Evolutionary conservation across 2,329 filamentous ascomycete species (phyloP).

Genomic region (Lasiodiplodia theobromae): DNA sequence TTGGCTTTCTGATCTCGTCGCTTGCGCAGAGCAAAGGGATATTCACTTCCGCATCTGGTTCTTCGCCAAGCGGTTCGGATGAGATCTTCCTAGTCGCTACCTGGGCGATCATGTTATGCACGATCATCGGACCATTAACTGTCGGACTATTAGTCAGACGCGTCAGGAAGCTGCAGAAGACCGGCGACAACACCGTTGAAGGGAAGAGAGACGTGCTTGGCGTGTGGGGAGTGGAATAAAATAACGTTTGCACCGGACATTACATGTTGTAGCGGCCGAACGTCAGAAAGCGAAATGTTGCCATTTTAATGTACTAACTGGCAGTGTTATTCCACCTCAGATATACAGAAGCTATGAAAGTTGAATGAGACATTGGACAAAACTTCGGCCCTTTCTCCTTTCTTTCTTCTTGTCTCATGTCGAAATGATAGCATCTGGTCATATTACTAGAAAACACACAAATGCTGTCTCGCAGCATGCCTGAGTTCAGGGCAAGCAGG

Average conservation of each 20-base stretch:
- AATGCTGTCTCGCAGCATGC: neutral
- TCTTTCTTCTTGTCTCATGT: neutral
- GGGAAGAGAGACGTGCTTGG: slow-evolving; percentile 50
- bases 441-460: too few relatives aligned
- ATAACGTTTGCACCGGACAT: neutral
- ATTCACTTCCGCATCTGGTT: slow-evolving; percentile 44
- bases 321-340: neutral
- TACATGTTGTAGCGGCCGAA: neutral
- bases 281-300: neutral
- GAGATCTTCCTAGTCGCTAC: slow-evolving; percentile 62
- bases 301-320: neutral
- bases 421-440: neutral
- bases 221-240: slow-evolving; percentile 50
- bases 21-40: slow-evolving; percentile 66
- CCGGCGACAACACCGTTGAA: slow-evolving; percentile 39
- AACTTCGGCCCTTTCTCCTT: too few relatives aligned
- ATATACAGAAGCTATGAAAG: neutral
- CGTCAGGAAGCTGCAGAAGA: slow-evolving; percentile 51
- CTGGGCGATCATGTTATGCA: slow-evolving; percentile 65
- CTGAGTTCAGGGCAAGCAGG: neutral
- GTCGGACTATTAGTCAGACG: slow-evolving; percentile 59
- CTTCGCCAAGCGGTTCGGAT: slow-evolving; percentile 25
- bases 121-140: slow-evolving; percentile 61
- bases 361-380: neutral
- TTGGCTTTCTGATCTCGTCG: slow-evolving; percentile 77